Conservation (phyloP, 139 green algal genomes). For the Klebsormidium nitens region DNA sequence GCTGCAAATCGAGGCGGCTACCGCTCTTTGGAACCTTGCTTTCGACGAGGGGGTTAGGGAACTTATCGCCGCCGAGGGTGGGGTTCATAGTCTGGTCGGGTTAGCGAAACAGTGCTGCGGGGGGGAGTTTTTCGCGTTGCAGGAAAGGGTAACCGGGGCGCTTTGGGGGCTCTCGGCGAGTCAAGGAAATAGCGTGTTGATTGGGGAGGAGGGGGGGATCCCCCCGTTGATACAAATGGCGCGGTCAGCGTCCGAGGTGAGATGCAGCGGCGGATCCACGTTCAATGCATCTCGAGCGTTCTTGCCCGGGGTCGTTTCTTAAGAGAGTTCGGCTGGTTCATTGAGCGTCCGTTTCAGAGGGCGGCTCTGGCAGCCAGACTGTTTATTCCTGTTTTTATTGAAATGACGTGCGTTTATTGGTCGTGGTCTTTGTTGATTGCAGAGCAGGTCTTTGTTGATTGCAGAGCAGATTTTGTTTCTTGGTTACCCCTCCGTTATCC, state of each 20-base stretch:
- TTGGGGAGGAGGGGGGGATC: conserved; percentile 16
- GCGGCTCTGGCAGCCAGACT: too few species aligned
- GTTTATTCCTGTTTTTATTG: too few species aligned
- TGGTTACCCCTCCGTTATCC: too few species aligned
- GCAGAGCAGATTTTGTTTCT: too few species aligned
- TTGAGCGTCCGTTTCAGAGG: too few species aligned
- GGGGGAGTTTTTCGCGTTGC: not conserved
- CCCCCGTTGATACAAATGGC: conserved; percentile 16
- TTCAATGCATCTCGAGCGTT: too few species aligned
- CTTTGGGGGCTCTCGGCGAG: conserved; percentile 23
- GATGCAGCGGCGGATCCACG: too few species aligned
- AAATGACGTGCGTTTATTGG: too few species aligned
- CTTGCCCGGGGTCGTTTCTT: too few species aligned
- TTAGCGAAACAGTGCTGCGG: not conserved
- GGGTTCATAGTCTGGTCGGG: not conserved
- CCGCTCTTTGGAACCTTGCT: conserved; percentile 26
- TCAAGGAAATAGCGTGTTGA: conserved; percentile 21
- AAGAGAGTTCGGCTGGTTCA: too few species aligned
- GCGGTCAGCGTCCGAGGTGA: conserved; percentile 10
- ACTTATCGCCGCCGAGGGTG: conserved; percentile 14
- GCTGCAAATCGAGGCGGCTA: conserved; percentile 15
- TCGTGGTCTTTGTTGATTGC: too few species aligned
- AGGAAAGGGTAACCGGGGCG: conserved; percentile 21
- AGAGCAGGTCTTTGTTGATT: too few species aligned
- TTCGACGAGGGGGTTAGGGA: conserved; percentile 25